Conservation (phyloP, 1,139 yeast genomes). For the Yamadazyma songkhlaensis region DNA sequence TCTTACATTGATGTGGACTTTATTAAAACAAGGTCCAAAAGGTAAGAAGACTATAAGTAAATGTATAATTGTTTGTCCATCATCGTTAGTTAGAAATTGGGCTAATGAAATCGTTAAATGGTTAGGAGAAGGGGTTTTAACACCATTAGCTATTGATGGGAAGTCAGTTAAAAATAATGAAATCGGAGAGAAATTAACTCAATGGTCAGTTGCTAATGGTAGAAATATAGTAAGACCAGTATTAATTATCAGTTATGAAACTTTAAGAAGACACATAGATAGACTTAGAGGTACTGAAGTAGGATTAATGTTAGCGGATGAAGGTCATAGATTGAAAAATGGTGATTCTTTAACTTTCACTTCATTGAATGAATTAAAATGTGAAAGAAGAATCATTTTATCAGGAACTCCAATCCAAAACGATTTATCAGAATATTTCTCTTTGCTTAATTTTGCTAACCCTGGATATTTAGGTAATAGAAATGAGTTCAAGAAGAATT, state of each 20-base stretch:
- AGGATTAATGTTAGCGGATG: slow-evolving; percentile 90
- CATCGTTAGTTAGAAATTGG: slow-evolving; percentile 93
- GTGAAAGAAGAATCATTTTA: slow-evolving; percentile 84
- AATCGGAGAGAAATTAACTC: slow-evolving; percentile 64
- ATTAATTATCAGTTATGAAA: slow-evolving; percentile 91
- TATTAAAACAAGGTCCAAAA: slow-evolving; percentile 85
- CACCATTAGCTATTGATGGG: slow-evolving; percentile 92
- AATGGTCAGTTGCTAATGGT: slow-evolving; percentile 90
- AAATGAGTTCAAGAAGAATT: slow-evolving; percentile 78
- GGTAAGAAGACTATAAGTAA: slow-evolving; percentile 84
- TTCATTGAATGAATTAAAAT: slow-evolving; percentile 76
- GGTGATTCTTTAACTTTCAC: slow-evolving; percentile 93
- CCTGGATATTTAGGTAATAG: slow-evolving; percentile 91
- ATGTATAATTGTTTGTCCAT: slow-evolving; percentile 93
- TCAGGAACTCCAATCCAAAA: slow-evolving; percentile 98
- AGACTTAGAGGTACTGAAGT: slow-evolving; percentile 75
- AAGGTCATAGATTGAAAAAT: slow-evolving; percentile 92
- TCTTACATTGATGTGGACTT: slow-evolving; percentile 89
- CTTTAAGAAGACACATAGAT: slow-evolving; percentile 82
- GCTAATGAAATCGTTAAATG: slow-evolving; percentile 95
- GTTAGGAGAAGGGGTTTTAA: slow-evolving; percentile 88
- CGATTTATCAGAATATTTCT: slow-evolving; percentile 92
- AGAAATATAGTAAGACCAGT: slow-evolving; percentile 91
- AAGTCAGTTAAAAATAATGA: slow-evolving; percentile 68
- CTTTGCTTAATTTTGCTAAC: slow-evolving; percentile 86